Evolutionary conservation across 495 filamentous ascomycete species (phyloP).

Genomic region (Massariosphaeria phaeospora): DNA sequence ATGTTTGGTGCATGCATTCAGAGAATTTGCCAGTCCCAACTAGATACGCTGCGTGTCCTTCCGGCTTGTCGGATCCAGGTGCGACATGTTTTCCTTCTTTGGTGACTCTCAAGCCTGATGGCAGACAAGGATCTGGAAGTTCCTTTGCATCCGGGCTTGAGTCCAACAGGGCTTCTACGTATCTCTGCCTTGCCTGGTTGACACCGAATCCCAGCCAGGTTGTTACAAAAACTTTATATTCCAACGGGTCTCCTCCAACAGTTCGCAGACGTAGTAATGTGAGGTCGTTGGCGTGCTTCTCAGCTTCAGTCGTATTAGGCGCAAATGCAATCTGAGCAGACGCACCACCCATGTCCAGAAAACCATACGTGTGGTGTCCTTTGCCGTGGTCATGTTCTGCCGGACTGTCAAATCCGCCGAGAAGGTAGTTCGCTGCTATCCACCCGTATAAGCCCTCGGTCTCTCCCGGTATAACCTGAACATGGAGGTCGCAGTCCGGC

Average conservation of each 20-base stretch:
- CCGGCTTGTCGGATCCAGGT: conserved; percentile 39
- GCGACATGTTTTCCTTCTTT: conserved; percentile 42
- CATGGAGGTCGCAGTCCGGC: conserved; percentile 83
- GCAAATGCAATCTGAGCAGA: conserved; percentile 97
- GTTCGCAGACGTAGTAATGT: conserved; percentile 79
- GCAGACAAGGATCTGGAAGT: conserved; percentile 88
- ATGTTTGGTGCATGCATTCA: conserved; percentile 76
- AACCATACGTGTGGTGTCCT: conserved; percentile 92
- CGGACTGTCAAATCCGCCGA: conserved; percentile 88
- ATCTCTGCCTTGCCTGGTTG: conserved; percentile 79
- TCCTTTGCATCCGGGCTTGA: conserved; percentile 55
- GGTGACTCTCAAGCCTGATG: conserved; percentile 65
- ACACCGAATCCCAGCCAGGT: conserved; percentile 97
- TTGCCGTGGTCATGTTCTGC: conserved; percentile 71
- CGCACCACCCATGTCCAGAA: conserved; percentile 96
- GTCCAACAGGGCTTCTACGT: conserved; percentile 64
- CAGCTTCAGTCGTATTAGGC: conserved; percentile 84
- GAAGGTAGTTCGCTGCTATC: conserved; percentile 95
- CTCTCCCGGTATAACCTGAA: conserved; percentile 95
- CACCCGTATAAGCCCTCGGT: conserved; percentile 98
- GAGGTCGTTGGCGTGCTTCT: conserved; percentile 85
- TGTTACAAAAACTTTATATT: conserved; percentile 87
- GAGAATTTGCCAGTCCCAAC: conserved; percentile 81
- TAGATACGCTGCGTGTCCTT: conserved; percentile 48
- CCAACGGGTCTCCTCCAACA: conserved; percentile 65